A percentile compares a stretch with the other conserved stretches of the same genome.
Conservation (phyloP, 129 eudicot genomes). For the Flaveria ramosissima region DNA sequence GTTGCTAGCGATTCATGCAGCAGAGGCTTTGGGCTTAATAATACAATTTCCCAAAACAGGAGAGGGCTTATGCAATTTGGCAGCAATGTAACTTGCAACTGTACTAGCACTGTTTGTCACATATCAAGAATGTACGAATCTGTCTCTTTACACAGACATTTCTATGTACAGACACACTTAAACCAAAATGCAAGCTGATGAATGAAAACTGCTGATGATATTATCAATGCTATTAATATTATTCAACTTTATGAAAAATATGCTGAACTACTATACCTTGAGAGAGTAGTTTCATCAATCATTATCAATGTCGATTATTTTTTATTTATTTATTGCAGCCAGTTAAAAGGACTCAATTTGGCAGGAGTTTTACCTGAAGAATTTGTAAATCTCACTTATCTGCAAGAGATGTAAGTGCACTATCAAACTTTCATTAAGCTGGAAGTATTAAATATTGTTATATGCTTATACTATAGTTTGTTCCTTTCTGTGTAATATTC, state of each 20-base stretch:
- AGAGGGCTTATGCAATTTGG: background rate
- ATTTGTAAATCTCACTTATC: conserved; percentile 55
- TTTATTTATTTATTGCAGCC: conserved; percentile 38
- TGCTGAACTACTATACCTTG: too few species aligned
- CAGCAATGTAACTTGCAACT: conserved; percentile 59
- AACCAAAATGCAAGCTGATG: too few species aligned
- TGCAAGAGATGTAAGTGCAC: conserved; percentile 61
- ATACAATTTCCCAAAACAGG: background rate
- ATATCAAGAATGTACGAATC: conserved; percentile 62
- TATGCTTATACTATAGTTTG: background rate
- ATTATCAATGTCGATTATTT: background rate
- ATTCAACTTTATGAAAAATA: too few species aligned
- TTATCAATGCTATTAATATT: background rate
- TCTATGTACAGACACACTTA: background rate
- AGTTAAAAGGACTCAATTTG: conserved; percentile 69
- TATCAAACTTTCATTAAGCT: background rate
- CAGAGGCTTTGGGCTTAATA: conserved; percentile 38
- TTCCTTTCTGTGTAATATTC: background rate
- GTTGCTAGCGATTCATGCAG: conserved; percentile 54
- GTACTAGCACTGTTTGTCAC: conserved; percentile 65
- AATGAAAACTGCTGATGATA: background rate
- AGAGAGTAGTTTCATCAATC: too few species aligned
- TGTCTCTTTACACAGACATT: background rate
- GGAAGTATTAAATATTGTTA: background rate
- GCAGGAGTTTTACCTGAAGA: conserved; percentile 73